phyloP scores from a whole-genome alignment of 2,329 filamentous ascomycete genomes.

The Aspergillus sp. region DNA sequence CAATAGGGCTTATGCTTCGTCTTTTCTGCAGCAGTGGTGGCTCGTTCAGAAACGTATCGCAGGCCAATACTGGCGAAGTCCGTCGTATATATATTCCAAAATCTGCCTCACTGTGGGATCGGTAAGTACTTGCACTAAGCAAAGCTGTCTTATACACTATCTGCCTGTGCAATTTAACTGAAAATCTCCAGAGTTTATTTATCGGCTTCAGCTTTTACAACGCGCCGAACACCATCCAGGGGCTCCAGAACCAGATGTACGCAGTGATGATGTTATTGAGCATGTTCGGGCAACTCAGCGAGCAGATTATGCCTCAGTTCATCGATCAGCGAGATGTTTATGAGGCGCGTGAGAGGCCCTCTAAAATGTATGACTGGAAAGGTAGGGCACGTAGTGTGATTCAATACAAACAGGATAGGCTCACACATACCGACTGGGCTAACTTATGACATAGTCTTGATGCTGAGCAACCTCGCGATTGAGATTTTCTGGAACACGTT shows the following conservation, averaged over 20 bases:
- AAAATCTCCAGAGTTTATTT: constrained; percentile 57
- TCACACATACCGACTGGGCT: too few species aligned
- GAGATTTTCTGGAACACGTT: constrained; percentile 30
- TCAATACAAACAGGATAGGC: too few species aligned
- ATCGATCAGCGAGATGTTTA: constrained; percentile 57
- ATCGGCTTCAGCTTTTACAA: constrained; percentile 79
- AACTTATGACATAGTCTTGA: too few species aligned
- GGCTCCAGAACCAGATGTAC: constrained; percentile 85
- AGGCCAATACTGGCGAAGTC: constrained; percentile 85
- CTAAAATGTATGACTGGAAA: too few species aligned
- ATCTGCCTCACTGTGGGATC: constrained; percentile 59
- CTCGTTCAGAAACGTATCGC: constrained; percentile 72
- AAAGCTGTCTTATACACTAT: not conserved
- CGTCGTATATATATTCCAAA: constrained; percentile 84
- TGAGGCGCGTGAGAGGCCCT: constrained; percentile 52
- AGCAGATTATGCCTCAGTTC: constrained; percentile 58
- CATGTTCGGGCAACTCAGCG: constrained; percentile 62
- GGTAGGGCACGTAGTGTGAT: too few species aligned
- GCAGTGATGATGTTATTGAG: constrained; percentile 77
- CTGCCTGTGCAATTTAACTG: too few species aligned
- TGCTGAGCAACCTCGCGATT: too few species aligned
- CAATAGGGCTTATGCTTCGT: constrained; percentile 75
- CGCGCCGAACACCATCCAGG: constrained; percentile 70
- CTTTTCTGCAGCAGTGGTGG: constrained; percentile 65
- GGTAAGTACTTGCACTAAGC: constrained; percentile 22